Percentiles rank a stretch among this genome's conserved stretches.
Evolutionary conservation across 805 yeast genomes (phyloP).

Genomic region (Hanseniaspora taiwanica): DNA sequence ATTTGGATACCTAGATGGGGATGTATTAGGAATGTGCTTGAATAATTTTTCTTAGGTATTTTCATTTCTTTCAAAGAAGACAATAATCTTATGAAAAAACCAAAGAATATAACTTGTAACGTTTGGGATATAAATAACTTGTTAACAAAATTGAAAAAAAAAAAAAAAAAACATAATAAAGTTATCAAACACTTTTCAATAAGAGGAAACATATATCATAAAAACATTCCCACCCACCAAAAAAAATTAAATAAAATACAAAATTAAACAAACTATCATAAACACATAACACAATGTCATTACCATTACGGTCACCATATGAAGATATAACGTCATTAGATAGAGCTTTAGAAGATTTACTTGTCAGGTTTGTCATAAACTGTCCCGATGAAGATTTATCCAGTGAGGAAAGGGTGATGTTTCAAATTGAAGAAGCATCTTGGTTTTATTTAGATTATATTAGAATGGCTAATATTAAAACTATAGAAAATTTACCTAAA

Average conservation of each 20-base stretch:
- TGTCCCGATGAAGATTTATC: constrained; percentile 86
- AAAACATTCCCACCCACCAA: no score
- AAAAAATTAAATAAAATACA: not conserved
- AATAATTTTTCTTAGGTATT: no score
- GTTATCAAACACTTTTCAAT: not conserved
- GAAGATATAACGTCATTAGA: constrained; percentile 50
- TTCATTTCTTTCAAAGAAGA: no score
- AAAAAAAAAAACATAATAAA: no score
- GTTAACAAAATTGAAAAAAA: no score
- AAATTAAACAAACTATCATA: not conserved
- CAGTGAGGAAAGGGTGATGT: constrained; percentile 51
- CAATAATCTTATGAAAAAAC: no score
- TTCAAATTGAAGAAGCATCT: constrained; percentile 95
- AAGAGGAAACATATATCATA: no score
- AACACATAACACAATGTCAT: constrained; percentile 30
- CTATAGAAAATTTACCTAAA: constrained; percentile 41
- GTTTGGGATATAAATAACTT: no score
- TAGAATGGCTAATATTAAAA: constrained; percentile 49
- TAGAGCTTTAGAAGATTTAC: constrained; percentile 66
- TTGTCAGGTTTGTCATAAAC: constrained; percentile 82
- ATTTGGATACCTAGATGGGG: no score
- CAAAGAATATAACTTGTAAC: no score
- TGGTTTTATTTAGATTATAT: constrained; percentile 91
- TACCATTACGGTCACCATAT: constrained; percentile 42
- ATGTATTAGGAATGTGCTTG: no score